phyloP scores from a whole-genome alignment of 345 rosid genomes.

The Anacardium occidentale region DNA sequence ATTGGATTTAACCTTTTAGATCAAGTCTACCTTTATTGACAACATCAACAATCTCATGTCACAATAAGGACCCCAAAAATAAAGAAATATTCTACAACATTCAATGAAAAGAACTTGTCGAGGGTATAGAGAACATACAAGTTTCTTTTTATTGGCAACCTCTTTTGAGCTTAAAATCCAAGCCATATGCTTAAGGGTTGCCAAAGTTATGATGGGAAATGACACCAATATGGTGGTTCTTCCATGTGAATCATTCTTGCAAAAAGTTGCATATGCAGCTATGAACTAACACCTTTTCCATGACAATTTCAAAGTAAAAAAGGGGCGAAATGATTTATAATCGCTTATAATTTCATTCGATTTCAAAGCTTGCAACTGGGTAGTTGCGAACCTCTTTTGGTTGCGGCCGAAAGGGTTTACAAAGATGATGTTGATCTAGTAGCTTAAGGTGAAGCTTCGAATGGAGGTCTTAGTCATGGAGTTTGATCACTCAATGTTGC shows the following conservation, averaged over 20 bases:
- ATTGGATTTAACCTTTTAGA: too few relatives aligned
- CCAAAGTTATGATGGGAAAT: slow-evolving; percentile 4
- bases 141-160: neutral
- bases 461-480: slow-evolving; percentile 7
- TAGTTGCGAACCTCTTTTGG: neutral
- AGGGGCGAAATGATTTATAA: neutral
- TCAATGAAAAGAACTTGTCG: neutral
- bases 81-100: neutral
- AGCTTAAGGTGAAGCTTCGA: neutral
- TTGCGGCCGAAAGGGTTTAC: neutral
- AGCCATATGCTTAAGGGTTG: slow-evolving; percentile 5
- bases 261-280: neutral
- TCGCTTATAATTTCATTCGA: too few relatives aligned
- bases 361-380: neutral
- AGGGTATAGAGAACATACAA: neutral
- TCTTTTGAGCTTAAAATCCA: neutral
- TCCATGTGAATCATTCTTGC: neutral
- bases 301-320: neutral
- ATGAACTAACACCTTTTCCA: neutral
- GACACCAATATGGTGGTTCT: slow-evolving; percentile 1
- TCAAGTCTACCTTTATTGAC: too few relatives aligned
- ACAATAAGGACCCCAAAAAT: too few relatives aligned
- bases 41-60: too few relatives aligned
- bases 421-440: neutral
- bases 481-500: neutral